A percentile compares a stretch with the other conserved stretches of the same genome.
phyloP scores from a whole-genome alignment of 768 basidiomycete species.

The Atractiella rhizophila region DNA sequence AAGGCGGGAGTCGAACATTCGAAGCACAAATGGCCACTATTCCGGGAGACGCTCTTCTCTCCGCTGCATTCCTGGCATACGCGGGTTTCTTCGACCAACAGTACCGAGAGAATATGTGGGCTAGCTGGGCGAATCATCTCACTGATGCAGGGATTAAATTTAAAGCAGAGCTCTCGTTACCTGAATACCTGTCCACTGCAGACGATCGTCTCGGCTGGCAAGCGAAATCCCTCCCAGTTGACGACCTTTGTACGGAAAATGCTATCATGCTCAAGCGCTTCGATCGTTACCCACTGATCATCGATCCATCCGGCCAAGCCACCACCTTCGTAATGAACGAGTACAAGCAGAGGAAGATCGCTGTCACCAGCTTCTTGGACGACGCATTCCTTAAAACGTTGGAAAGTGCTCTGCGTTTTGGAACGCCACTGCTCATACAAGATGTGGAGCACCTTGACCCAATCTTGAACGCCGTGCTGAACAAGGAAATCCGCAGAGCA shows the following conservation, averaged over 20 bases:
- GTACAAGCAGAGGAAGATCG: conserved; percentile 87
- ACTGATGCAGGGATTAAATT: conserved; percentile 69
- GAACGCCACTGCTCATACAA: conserved; percentile 87
- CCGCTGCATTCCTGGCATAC: conserved; percentile 88
- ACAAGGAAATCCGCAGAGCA: conserved; percentile 82
- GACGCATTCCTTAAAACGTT: conserved; percentile 95
- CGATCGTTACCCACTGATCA: conserved; percentile 88
- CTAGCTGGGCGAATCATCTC: conserved; percentile 75
- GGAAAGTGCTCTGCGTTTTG: conserved; percentile 95
- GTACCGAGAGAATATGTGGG: conserved; percentile 91
- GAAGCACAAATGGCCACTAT: conserved; percentile 97
- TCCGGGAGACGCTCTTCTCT: conserved; percentile 82
- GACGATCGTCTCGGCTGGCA: conserved; percentile 92
- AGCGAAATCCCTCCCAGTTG: conserved; percentile 77
- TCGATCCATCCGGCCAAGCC: conserved; percentile 94
- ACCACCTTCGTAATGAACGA: conserved; percentile 80
- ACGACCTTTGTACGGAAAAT: conserved; percentile 88
- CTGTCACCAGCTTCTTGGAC: conserved; percentile 93
- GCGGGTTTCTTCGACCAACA: conserved; percentile 97
- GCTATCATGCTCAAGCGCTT: conserved; percentile 99
- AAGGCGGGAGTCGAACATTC: conserved; percentile 76
- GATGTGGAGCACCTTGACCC: conserved; percentile 96
- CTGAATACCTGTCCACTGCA: conserved; percentile 87
- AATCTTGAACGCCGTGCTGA: conserved; percentile 85
- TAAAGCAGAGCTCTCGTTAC: conserved; percentile 71